phyloP scores from a whole-genome alignment of 768 basidiomycete genomes.

The Paxillus rubicundulus region DNA sequence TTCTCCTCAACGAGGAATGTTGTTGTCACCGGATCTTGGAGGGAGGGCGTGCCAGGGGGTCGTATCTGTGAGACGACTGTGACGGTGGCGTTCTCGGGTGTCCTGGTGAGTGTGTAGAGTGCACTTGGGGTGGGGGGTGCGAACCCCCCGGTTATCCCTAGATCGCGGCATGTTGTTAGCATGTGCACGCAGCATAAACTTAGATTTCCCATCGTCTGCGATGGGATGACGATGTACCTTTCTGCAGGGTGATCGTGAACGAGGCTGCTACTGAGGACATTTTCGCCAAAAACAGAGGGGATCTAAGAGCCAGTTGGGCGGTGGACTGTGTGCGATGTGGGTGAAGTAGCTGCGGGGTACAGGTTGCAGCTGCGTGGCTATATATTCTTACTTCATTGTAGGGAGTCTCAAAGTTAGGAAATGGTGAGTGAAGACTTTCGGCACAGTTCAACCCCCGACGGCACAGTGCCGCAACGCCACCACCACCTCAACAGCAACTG shows the following conservation, averaged over 20 bases:
- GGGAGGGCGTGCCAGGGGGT: slow-evolving; percentile 42
- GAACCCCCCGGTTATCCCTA: slow-evolving; percentile 78
- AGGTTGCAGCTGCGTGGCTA: too few relatives aligned
- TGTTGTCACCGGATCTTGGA: slow-evolving; percentile 44
- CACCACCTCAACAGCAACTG: too few relatives aligned
- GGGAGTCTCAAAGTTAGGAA: too few relatives aligned
- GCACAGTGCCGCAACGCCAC: too few relatives aligned
- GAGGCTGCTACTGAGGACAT: slow-evolving; percentile 17
- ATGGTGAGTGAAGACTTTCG: too few relatives aligned
- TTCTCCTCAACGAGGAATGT: slow-evolving; percentile 33
- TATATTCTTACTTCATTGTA: too few relatives aligned
- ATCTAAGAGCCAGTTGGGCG: too few relatives aligned
- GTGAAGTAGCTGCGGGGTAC: too few relatives aligned
- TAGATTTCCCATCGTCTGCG: too few relatives aligned
- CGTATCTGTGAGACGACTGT: slow-evolving; percentile 49
- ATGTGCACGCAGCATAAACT: too few relatives aligned
- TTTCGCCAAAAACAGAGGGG: background rate
- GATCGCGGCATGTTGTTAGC: background rate
- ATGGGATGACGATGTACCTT: slow-evolving; percentile 37
- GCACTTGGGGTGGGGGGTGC: slow-evolving; percentile 62
- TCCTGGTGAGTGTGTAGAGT: slow-evolving; percentile 50
- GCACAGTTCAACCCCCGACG: too few relatives aligned
- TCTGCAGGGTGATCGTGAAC: slow-evolving; percentile 41
- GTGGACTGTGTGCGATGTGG: too few relatives aligned
- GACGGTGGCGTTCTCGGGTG: slow-evolving; percentile 35